These are phyloP conservation scores for Magnusiomyces tetraspermus DNA, from an alignment of 1,139 yeast genomes.

Conservation along the genomic window DNA sequence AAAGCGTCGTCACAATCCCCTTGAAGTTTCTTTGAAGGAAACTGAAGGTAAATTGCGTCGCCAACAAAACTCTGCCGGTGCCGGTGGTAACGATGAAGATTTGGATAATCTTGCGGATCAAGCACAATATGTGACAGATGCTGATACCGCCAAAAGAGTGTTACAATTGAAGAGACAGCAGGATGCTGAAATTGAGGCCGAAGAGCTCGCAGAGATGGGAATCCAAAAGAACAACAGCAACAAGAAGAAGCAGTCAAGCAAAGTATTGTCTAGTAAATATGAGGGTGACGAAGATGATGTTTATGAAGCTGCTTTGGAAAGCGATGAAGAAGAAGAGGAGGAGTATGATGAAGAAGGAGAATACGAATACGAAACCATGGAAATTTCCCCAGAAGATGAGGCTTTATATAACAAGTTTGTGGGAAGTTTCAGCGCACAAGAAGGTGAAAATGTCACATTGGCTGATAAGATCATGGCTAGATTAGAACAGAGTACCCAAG, in stretches of 20 bases:
- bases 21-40: conserved; percentile 15
- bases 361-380: conserved; percentile 37
- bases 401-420: conserved; percentile 35
- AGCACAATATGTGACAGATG: conserved; percentile 48
- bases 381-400: conserved; percentile 39
- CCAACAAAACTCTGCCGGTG: not conserved
- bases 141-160: conserved; percentile 74
- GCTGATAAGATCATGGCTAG: conserved; percentile 92
- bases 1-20: conserved; percentile 12
- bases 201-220: conserved; percentile 35
- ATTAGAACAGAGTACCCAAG: conserved; percentile 57
- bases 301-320: conserved; percentile 1
- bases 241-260: not conserved
- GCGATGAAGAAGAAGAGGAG: conserved; percentile 29
- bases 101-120: conserved; percentile 40
- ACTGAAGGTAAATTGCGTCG: conserved; percentile 18
- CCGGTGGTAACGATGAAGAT: conserved; percentile 33
- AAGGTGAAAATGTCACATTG: conserved; percentile 46
- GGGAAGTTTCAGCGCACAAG: conserved; percentile 42
- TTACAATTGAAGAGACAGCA: conserved; percentile 83
- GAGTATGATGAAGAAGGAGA: conserved; percentile 36
- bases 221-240: conserved; percentile 25
- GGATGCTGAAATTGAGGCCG: conserved; percentile 74
- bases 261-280: not conserved
- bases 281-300: not conserved